Evolutionary conservation across 176 grass and related monocot species (phyloP).

Genomic region (Alopecurus myosuroides): DNA sequence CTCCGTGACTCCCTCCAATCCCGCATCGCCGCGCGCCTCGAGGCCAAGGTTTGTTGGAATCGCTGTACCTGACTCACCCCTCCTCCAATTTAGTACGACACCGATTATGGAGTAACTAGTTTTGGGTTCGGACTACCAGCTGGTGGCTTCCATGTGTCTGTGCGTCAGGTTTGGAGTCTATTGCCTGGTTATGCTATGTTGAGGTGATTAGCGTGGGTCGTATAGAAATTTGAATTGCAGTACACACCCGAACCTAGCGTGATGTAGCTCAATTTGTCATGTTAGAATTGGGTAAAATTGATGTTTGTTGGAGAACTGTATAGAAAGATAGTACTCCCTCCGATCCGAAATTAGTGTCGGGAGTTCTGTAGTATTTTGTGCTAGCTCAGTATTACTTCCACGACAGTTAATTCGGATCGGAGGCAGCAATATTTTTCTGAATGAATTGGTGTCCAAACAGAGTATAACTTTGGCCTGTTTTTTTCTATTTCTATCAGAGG

Average conservation of each 20-base stretch:
- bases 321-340: background rate
- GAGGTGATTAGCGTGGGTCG: background rate
- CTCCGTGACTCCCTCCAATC: slow-evolving; percentile 57
- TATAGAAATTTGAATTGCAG: background rate
- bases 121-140: background rate
- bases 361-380: no score
- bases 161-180: background rate
- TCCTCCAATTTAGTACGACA: background rate
- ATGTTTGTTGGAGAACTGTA: slow-evolving; percentile 9
- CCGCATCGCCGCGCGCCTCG: slow-evolving; percentile 40
- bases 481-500: slow-evolving; percentile 38
- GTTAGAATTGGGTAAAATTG: background rate
- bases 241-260: background rate
- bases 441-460: background rate
- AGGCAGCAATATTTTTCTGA: no score
- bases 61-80: background rate
- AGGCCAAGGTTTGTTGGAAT: slow-evolving; percentile 54
- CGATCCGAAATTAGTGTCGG: no score
- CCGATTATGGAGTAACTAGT: no score
- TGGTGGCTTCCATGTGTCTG: background rate
- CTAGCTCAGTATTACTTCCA: no score
- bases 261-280: background rate
- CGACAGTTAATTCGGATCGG: no score
- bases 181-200: background rate
- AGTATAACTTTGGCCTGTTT: background rate